Conservation (phyloP, 441 rosid species). For the Geranium incanum region DNA sequence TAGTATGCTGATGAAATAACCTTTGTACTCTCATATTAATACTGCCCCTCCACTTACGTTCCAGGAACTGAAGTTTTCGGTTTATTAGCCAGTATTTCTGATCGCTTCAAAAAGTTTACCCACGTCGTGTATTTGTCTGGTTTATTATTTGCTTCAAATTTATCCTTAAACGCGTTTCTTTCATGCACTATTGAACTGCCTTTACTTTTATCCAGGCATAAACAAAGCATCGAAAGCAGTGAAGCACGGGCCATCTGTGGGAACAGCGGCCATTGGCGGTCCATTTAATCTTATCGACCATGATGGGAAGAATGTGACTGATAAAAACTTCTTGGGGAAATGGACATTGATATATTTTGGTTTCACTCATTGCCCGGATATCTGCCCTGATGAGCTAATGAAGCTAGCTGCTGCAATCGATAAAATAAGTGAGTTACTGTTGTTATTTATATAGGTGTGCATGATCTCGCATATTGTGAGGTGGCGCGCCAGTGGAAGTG, state of each 20-base stretch:
- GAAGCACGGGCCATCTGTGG: slow-evolving; percentile 86
- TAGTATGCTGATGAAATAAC: no score
- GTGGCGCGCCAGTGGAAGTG: background rate
- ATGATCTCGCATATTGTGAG: background rate
- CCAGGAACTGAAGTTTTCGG: background rate
- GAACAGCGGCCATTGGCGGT: slow-evolving; percentile 91
- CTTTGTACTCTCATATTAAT: no score
- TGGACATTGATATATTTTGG: slow-evolving; percentile 90
- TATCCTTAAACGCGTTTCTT: background rate
- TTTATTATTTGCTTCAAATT: no score
- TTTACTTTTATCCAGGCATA: slow-evolving; percentile 44
- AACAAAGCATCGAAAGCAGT: slow-evolving; percentile 58
- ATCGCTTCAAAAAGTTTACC: no score
- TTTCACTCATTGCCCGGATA: slow-evolving; percentile 96
- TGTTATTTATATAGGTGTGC: background rate
- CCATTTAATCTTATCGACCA: slow-evolving; percentile 78
- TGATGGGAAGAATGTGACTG: slow-evolving; percentile 70
- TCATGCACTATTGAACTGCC: slow-evolving; percentile 8
- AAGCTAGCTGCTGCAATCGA: slow-evolving; percentile 77
- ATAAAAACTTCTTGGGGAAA: slow-evolving; percentile 70
- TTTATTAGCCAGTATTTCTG: background rate
- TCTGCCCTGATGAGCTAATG: slow-evolving; percentile 86
- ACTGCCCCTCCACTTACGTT: no score
- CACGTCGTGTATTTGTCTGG: no score
- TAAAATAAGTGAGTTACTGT: slow-evolving; percentile 65